Conservation (phyloP, 495 filamentous ascomycete species). For the Penicillium desertorum region DNA sequence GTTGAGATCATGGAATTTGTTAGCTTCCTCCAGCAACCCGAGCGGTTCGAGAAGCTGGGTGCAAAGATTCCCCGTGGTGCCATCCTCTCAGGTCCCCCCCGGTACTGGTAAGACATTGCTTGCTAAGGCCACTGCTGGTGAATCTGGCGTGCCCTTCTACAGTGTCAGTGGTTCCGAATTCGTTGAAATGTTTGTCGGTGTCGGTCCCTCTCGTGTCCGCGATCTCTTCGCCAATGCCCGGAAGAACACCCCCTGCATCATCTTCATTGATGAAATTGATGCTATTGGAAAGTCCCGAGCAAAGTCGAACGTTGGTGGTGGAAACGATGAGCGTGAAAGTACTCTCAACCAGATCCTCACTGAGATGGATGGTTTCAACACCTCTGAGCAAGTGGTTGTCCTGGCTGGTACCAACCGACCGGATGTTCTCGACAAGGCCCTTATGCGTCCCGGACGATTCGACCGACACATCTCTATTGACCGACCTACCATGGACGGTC, state of each 20-base stretch:
- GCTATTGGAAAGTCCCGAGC: conserved; percentile 89
- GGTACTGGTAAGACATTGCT: conserved; percentile 98
- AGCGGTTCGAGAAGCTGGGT: conserved; percentile 85
- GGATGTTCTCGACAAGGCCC: conserved; percentile 89
- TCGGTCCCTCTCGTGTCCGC: conserved; percentile 90
- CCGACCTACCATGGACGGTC: conserved; percentile 90
- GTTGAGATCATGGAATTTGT: conserved; percentile 99
- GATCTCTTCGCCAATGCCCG: conserved; percentile 93
- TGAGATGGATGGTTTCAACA: conserved; percentile 99
- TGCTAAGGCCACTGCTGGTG: conserved; percentile 95
- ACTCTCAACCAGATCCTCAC: conserved; percentile 98
- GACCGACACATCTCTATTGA: conserved; percentile 95
- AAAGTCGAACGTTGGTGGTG: conserved; percentile 74
- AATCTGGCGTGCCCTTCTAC: conserved; percentile 97
- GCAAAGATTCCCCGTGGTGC: conserved; percentile 97
- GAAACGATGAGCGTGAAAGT: conserved; percentile 94
- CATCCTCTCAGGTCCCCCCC: conserved; percentile 88
- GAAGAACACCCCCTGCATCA: conserved; percentile 96
- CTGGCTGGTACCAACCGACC: conserved; percentile 94
- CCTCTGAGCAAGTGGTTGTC: conserved; percentile 95
- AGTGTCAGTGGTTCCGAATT: conserved; percentile 98
- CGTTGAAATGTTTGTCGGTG: conserved; percentile 99
- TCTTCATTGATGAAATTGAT: conserved; percentile 99
- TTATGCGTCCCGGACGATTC: conserved; percentile 96
- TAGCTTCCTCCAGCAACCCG: conserved; percentile 87